A percentile compares a stretch with the other conserved stretches of the same genome.
Evolutionary conservation across 2,329 filamentous ascomycete genomes (phyloP).

Genomic region (Stagonosporopsis rhizophila): DNA sequence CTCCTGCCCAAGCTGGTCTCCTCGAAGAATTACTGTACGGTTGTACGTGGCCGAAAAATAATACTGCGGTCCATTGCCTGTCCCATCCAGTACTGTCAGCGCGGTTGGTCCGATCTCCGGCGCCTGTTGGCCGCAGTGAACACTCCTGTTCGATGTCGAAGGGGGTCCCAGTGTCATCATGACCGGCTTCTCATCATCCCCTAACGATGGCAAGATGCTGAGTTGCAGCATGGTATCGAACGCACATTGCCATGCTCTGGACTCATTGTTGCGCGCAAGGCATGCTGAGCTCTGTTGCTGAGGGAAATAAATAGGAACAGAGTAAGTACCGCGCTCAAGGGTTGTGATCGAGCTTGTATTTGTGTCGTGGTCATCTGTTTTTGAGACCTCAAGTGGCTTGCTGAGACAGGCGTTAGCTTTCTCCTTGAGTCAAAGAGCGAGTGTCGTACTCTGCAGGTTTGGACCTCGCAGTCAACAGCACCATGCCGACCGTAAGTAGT

Average conservation of each 20-base stretch:
- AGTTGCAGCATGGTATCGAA: conserved; percentile 28
- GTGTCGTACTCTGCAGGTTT: conserved; percentile 18
- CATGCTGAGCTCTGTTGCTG: conserved; percentile 39
- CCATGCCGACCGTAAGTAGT: conserved; percentile 25
- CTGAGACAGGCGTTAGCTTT: background rate
- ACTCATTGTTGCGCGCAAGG: conserved; percentile 33
- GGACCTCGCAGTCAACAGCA: conserved; percentile 21
- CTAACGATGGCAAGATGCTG: conserved; percentile 26
- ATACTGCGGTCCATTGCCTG: conserved; percentile 20
- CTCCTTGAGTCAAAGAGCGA: background rate
- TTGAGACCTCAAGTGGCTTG: background rate
- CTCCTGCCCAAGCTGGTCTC: conserved; percentile 21
- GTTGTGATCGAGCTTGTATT: background rate
- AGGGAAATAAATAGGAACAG: conserved; percentile 24
- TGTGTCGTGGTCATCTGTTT: conserved; percentile 5
- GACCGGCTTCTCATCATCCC: conserved; percentile 11
- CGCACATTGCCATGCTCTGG: conserved; percentile 35
- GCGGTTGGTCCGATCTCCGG: conserved; percentile 22
- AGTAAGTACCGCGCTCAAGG: conserved; percentile 33
- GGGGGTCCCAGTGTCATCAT: conserved; percentile 25
- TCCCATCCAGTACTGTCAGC: conserved; percentile 7
- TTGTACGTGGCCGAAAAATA: conserved; percentile 34
- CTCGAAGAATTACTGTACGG: conserved; percentile 30
- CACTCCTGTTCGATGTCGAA: conserved; percentile 8
- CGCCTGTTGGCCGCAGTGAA: conserved; percentile 30